phyloP scores from a whole-genome alignment of 2,329 filamentous ascomycete species.

The Epichloe typhina region DNA sequence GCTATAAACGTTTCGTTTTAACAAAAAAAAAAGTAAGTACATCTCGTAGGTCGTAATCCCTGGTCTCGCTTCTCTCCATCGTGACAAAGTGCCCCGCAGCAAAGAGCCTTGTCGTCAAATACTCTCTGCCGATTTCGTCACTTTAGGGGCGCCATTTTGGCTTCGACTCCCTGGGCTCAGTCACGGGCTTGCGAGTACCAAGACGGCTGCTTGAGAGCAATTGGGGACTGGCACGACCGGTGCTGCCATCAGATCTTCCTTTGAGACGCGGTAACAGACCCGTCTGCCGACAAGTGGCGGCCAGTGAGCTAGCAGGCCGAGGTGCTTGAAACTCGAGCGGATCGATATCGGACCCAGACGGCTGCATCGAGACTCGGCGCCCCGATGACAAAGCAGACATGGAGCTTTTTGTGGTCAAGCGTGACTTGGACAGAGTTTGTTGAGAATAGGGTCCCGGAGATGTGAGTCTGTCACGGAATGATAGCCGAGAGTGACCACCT shows the following conservation, averaged over 20 bases:
- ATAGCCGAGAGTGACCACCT: conserved; percentile 30
- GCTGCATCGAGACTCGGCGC: conserved; percentile 41
- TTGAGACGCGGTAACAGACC: conserved; percentile 41
- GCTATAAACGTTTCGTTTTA: conserved; percentile 6
- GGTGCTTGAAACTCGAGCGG: conserved; percentile 18
- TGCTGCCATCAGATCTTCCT: conserved; percentile 18
- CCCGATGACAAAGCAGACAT: conserved; percentile 26
- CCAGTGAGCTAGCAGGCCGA: conserved; percentile 45
- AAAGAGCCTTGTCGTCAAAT: background rate
- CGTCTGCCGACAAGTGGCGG: conserved; percentile 32
- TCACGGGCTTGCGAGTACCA: conserved; percentile 27
- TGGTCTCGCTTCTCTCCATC: background rate
- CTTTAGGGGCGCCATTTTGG: conserved; percentile 34
- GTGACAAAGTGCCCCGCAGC: background rate
- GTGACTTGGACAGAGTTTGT: conserved; percentile 30
- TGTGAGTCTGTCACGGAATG: conserved; percentile 39
- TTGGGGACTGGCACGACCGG: conserved; percentile 36
- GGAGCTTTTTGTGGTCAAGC: conserved; percentile 30
- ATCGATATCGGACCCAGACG: conserved; percentile 22
- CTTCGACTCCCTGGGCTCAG: conserved; percentile 29
- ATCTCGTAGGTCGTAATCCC: background rate
- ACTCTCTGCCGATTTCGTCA: background rate
- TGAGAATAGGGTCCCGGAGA: conserved; percentile 37
- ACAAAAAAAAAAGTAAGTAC: background rate
- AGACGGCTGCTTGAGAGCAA: conserved; percentile 28